Evolutionary conservation across 805 yeast genomes (phyloP).

Genomic region (Kazachstania taianensis): DNA sequence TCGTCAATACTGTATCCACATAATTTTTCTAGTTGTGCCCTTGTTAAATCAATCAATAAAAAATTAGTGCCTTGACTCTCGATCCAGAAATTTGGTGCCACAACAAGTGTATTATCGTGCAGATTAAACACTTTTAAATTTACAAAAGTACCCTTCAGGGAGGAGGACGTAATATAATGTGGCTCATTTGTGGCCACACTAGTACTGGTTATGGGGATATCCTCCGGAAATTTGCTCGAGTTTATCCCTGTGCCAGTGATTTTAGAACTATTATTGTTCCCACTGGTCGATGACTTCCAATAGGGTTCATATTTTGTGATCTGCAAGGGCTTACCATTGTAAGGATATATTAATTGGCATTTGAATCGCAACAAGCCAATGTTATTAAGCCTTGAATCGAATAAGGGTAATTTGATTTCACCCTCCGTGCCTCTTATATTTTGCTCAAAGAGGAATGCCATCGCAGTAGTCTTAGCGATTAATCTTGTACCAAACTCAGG

Average conservation of each 20-base stretch:
- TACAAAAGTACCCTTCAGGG: conserved; percentile 72
- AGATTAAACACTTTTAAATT: conserved; percentile 60
- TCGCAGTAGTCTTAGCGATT: conserved; percentile 79
- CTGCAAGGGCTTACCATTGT: conserved; percentile 70
- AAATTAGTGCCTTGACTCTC: conserved; percentile 43
- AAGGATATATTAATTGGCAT: conserved; percentile 83
- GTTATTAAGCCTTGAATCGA: conserved; percentile 69
- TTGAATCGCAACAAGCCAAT: conserved; percentile 73
- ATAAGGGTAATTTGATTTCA: conserved; percentile 51
- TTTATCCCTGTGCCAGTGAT: background rate
- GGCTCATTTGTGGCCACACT: conserved; percentile 4
- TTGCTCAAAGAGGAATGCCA: conserved; percentile 38
- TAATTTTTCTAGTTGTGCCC: conserved; percentile 26
- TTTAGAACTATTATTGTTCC: conserved; percentile 22
- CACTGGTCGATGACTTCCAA: conserved; percentile 88
- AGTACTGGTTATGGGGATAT: background rate
- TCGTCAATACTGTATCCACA: conserved; percentile 20
- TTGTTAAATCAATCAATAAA: conserved; percentile 48
- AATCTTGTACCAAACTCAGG: conserved; percentile 92
- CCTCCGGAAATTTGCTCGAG: background rate
- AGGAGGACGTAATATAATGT: conserved; percentile 75
- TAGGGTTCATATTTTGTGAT: conserved; percentile 80
- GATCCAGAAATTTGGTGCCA: conserved; percentile 58
- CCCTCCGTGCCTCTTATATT: conserved; percentile 33
- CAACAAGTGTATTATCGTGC: conserved; percentile 78